These are phyloP conservation scores for Lunularia cruciata DNA, from an alignment of 225 moss, liverwort and hornwort species.

Conservation along the genomic window DNA sequence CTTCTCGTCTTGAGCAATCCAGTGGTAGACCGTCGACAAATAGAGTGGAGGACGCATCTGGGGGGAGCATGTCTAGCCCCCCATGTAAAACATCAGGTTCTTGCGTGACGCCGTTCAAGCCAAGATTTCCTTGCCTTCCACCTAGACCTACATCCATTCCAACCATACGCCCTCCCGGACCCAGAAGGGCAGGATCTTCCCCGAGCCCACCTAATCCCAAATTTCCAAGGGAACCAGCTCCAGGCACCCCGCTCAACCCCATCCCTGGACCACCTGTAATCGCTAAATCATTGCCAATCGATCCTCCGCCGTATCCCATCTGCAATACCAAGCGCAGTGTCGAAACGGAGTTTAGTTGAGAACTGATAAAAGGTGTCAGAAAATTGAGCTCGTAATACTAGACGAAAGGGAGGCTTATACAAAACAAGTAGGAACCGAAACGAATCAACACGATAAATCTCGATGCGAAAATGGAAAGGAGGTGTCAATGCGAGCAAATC, in stretches of 20 bases:
- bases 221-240: constrained; percentile 68
- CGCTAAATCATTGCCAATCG: constrained; percentile 76
- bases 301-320: constrained; percentile 95
- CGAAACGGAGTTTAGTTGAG: not conserved
- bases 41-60: constrained; percentile 92
- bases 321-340: constrained; percentile 23
- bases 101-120: constrained; percentile 85
- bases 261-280: constrained; percentile 86
- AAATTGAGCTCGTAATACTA: no score
- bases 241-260: constrained; percentile 75
- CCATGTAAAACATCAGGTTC: constrained; percentile 81
- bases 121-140: constrained; percentile 81
- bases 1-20: constrained; percentile 98
- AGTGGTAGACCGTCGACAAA: constrained; percentile 98
- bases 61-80: constrained; percentile 90
- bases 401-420: no score
- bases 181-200: constrained; percentile 82
- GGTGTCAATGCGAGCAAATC: no score
- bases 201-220: constrained; percentile 73
- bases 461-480: no score
- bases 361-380: not conserved
- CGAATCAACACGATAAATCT: no score
- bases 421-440: no score
- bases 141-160: constrained; percentile 84
- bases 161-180: constrained; percentile 76